Conservation (phyloP, 2,329 filamentous ascomycete genomes). For the Colletotrichum australisinense region DNA sequence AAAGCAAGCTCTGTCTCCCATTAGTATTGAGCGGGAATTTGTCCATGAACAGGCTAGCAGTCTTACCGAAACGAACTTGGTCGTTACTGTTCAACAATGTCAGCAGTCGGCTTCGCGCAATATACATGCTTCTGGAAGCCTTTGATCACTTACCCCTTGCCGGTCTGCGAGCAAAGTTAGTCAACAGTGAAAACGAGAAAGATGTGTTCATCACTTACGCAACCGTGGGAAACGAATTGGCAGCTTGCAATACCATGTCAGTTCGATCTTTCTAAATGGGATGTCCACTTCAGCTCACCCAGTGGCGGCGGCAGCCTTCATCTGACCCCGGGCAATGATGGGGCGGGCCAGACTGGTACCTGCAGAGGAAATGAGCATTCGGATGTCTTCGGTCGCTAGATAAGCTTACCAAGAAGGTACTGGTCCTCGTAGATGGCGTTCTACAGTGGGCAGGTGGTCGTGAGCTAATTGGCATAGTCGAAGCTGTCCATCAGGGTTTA, state of each 20-base stretch:
- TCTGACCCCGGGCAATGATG: constrained; percentile 73
- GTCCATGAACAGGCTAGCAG: neutral
- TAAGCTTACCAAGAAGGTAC: constrained; percentile 54
- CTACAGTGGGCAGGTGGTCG: neutral
- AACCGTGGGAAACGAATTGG: constrained; percentile 59
- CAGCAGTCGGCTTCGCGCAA: neutral
- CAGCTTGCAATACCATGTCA: constrained; percentile 42
- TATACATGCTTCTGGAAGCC: neutral
- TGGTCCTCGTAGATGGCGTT: constrained; percentile 66
- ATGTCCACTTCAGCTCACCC: neutral
- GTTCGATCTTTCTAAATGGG: neutral
- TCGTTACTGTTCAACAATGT: constrained; percentile 35
- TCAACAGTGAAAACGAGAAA: neutral
- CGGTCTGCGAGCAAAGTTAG: constrained; percentile 21
- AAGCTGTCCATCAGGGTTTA: neutral
- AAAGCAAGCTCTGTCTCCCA: constrained; percentile 45
- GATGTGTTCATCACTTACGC: constrained; percentile 40
- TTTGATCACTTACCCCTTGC: constrained; percentile 16
- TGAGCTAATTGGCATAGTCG: constrained; percentile 52
- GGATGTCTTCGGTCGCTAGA: neutral
- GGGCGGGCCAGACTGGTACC: constrained; percentile 72
- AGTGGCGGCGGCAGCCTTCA: constrained; percentile 46
- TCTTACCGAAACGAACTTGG: constrained; percentile 50
- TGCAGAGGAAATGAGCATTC: neutral
- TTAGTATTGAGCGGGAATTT: neutral